phyloP scores from a whole-genome alignment of 345 rosid species.

The Eucalyptus victrix region DNA sequence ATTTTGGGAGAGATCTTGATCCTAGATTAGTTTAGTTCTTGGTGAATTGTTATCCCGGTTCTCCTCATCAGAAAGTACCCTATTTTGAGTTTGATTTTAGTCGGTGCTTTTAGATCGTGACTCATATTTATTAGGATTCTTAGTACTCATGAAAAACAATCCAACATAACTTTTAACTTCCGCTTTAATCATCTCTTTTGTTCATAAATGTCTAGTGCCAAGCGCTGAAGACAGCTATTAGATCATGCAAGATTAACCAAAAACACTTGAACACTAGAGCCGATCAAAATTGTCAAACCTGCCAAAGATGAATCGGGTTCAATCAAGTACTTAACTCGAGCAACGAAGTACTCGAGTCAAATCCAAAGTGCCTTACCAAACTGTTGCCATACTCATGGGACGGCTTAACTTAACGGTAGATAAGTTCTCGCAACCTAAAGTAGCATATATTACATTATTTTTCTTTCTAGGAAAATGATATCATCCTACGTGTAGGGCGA shows the following conservation, averaged over 20 bases:
- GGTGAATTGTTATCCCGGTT: background rate
- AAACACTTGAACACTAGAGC: background rate
- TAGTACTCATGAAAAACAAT: background rate
- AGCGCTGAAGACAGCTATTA: background rate
- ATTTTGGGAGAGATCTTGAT: too few species aligned
- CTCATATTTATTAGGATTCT: background rate
- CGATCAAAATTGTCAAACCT: background rate
- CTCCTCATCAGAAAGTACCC: background rate
- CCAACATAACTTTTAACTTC: background rate
- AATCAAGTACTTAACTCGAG: background rate
- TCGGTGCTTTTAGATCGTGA: background rate
- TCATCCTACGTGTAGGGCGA: background rate
- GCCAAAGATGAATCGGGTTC: background rate
- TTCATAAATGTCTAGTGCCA: background rate
- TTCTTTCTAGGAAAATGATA: background rate
- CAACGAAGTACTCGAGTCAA: background rate
- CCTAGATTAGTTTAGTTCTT: background rate
- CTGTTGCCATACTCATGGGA: background rate
- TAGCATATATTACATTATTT: background rate
- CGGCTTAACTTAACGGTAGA: background rate
- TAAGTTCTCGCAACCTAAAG: background rate
- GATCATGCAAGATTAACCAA: background rate
- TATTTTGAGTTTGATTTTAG: background rate
- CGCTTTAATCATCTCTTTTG: background rate
- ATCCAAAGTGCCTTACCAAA: background rate